Evolutionary conservation across 179 eudicot species (phyloP), one percentile per base, ranked within the genome.

Genomic region (Spergularia azorica): DNA sequence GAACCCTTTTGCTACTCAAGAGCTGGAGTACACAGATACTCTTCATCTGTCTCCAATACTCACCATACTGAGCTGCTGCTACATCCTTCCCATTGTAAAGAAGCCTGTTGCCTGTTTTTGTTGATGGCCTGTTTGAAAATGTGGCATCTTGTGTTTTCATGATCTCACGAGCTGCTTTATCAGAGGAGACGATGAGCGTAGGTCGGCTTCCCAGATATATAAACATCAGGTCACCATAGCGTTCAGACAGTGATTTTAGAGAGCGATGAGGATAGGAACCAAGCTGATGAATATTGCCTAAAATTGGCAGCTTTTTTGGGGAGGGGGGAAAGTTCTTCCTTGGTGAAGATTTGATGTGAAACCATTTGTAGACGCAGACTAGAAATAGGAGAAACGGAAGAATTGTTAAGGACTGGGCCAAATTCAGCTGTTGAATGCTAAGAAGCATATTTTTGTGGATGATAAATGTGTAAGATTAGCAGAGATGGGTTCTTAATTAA

Each of bases 261-360:
- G 88, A 77, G 41, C 86, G 87, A 61, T 89, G 92, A 32, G 92
- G 86, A 39, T 72, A 41, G 2, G 17, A 13, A 12, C 90, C 87
- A 4, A 87, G 73, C 57, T 89, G 90, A 75, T 89, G 90, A 50
- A 89, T 76, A 69, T 89, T 83, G 26, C 92, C 92, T 57, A 89
- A 21, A 5, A 87, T 66, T 9, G 90, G 92, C 41, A 85, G 81
- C 75, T 68, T 87, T 75, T 76, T 63, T 3, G 92, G 90, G 6
- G 88, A 84, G 62, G 89, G 92, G 38, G 90, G 92, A 15, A 59
- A 55, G 38, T 77, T 82, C 83, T 84, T 77, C 9, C 11, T 65
- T 70, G 63, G 14, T 72, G 76, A 18, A 10, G 43, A 39, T 20
- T 6, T 58, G 17, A 62, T 16, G 63, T 32, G 67, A n/a, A 76